Evolutionary conservation across 352 stramenopile species (phyloP).

Genomic region (Globisporangium takayamanum): DNA sequence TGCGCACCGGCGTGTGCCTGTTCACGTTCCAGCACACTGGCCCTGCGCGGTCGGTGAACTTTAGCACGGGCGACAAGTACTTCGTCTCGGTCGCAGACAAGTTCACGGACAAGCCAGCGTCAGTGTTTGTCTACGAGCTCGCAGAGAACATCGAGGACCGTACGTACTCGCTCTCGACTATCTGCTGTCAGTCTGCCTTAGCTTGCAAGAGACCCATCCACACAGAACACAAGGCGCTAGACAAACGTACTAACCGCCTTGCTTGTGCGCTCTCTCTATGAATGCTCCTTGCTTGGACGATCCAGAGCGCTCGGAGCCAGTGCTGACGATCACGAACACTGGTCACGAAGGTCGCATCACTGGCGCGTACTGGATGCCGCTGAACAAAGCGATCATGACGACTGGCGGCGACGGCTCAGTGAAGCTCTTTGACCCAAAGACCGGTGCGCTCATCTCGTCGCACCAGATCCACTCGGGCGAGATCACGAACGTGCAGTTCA

Average conservation of each 20-base stretch:
- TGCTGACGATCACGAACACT: slow-evolving; percentile 74
- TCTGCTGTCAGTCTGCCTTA: too few species aligned
- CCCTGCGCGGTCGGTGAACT: slow-evolving; percentile 80
- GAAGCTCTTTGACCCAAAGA: slow-evolving; percentile 79
- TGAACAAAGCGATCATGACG: slow-evolving; percentile 86
- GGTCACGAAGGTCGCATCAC: slow-evolving; percentile 78
- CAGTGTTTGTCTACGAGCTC: slow-evolving; percentile 81
- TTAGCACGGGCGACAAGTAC: slow-evolving; percentile 79
- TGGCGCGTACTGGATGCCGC: slow-evolving; percentile 77
- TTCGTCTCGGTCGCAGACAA: slow-evolving; percentile 83
- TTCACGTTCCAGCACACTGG: slow-evolving; percentile 82
- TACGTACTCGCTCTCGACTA: slow-evolving; percentile 19
- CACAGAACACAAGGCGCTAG: too few species aligned
- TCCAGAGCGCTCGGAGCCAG: slow-evolving; percentile 43
- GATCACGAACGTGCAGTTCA: slow-evolving; percentile 95
- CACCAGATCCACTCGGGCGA: slow-evolving; percentile 93
- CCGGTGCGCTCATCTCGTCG: slow-evolving; percentile 62
- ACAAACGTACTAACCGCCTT: not conserved
- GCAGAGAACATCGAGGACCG: slow-evolving; percentile 53
- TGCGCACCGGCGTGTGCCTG: slow-evolving; percentile 85
- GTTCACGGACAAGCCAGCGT: slow-evolving; percentile 71
- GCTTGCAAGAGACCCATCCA: too few species aligned
- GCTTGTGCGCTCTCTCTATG: not conserved
- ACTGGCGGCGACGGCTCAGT: slow-evolving; percentile 75
- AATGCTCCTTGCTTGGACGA: not conserved